Evolutionary conservation across 2,329 filamentous ascomycete genomes (phyloP).

Genomic region (Colletotrichum sp.): DNA sequence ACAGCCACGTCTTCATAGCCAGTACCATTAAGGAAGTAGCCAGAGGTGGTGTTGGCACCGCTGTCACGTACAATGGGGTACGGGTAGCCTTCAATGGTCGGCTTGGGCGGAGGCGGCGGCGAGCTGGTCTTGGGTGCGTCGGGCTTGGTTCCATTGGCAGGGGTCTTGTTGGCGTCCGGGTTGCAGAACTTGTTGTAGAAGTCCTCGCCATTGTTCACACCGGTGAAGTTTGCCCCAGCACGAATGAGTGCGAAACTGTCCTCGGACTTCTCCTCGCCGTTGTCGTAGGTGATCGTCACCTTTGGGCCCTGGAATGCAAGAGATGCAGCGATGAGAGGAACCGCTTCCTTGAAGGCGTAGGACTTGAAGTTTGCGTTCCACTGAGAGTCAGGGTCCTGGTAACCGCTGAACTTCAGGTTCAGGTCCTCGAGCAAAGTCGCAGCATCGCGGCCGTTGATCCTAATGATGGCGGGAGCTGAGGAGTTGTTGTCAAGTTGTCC

Average conservation of each 20-base stretch:
- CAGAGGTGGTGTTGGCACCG: conserved; percentile 31
- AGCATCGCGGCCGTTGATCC: conserved; percentile 63
- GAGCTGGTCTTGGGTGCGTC: background rate
- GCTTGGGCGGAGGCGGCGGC: background rate
- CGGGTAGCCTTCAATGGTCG: conserved; percentile 31
- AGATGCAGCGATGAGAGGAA: conserved; percentile 27
- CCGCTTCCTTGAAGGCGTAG: conserved; percentile 27
- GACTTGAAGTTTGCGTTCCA: conserved; percentile 42
- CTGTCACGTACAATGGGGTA: conserved; percentile 32
- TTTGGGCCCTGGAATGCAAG: conserved; percentile 31
- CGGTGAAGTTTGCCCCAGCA: conserved; percentile 30
- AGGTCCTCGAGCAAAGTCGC: conserved; percentile 52
- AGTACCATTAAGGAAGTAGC: conserved; percentile 39
- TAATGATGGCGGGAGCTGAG: conserved; percentile 46
- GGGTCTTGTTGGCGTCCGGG: conserved; percentile 21
- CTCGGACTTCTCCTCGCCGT: conserved; percentile 31
- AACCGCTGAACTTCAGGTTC: conserved; percentile 46
- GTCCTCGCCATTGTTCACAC: conserved; percentile 36
- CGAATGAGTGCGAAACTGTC: conserved; percentile 30
- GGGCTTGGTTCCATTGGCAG: conserved; percentile 1
- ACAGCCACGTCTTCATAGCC: conserved; percentile 40
- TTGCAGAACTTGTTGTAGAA: conserved; percentile 40
- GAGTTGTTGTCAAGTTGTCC: conserved; percentile 16
- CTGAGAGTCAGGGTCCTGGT: conserved; percentile 63
- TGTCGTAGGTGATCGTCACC: conserved; percentile 37